Conservation (phyloP, 306 rosid species). For the Astragalus glycyphyllos region DNA sequence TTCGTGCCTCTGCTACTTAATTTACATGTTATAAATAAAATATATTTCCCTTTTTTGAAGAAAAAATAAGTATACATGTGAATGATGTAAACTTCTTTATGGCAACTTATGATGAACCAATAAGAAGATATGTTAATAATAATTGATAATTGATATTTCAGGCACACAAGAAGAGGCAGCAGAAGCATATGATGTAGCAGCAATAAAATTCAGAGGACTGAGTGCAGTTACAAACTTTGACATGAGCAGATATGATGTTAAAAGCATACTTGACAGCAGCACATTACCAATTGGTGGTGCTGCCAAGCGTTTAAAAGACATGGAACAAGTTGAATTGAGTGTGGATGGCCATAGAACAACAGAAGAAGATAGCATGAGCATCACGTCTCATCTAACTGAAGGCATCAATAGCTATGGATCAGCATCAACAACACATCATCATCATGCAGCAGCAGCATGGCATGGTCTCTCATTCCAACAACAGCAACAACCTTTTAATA, state of each 20-base stretch:
- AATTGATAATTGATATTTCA: neutral
- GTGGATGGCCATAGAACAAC: conserved; percentile 39
- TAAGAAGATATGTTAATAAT: neutral
- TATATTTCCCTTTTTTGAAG: no score
- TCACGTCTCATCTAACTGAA: conserved; percentile 49
- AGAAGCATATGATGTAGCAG: conserved; percentile 94
- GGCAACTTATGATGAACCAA: no score
- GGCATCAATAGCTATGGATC: conserved; percentile 36
- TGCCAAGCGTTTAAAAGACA: conserved; percentile 79
- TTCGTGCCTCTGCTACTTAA: no score
- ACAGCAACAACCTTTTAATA: conserved; percentile 41
- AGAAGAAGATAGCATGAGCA: conserved; percentile 29
- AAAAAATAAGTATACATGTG: no score
- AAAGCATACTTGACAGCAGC: conserved; percentile 79
- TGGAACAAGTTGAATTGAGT: conserved; percentile 53
- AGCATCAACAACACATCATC: neutral
- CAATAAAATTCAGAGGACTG: conserved; percentile 85
- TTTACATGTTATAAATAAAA: no score
- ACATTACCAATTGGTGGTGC: conserved; percentile 81
- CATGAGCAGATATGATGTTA: conserved; percentile 88
- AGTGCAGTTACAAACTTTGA: conserved; percentile 97
- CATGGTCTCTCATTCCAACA: conserved; percentile 68
- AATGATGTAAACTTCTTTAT: no score
- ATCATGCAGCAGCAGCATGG: conserved; percentile 43
- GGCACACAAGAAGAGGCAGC: conserved; percentile 99